phyloP scores from a whole-genome alignment of 1,284 basidiomycete genomes.

The Ganoderma sp. region DNA sequence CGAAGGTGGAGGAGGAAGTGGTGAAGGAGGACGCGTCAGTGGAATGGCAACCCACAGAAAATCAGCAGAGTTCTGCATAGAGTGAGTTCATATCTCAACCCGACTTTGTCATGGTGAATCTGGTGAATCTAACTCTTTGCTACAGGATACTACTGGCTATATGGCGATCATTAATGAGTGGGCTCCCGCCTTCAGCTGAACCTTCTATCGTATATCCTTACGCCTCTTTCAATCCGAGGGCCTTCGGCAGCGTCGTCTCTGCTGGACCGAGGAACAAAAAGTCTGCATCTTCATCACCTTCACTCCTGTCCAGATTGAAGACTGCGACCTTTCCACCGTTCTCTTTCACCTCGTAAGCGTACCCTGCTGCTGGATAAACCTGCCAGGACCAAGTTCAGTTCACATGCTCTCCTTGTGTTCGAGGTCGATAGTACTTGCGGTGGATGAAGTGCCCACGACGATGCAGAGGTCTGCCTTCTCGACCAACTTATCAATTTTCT shows the following conservation, averaged over 20 bases:
- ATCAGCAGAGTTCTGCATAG: conserved; percentile 5
- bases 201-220: not conserved
- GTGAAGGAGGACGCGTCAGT: conserved; percentile 5
- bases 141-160: not conserved
- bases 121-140: not conserved
- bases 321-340: conserved; percentile 19
- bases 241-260: conserved; percentile 26
- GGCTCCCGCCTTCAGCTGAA: conserved; percentile 11
- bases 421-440: conserved; percentile 43
- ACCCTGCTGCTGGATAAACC: conserved; percentile 56
- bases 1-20: conserved; percentile 8
- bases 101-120: not conserved
- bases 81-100: not conserved
- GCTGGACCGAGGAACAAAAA: conserved; percentile 28
- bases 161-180: conserved; percentile 17
- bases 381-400: conserved; percentile 23
- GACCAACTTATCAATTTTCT: conserved; percentile 52
- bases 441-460: conserved; percentile 69
- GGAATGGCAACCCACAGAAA: not conserved
- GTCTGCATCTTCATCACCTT: conserved; percentile 26
- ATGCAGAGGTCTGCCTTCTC: conserved; percentile 61
- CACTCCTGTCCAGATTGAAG: conserved; percentile 24
- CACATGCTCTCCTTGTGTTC: not conserved
- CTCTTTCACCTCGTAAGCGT: conserved; percentile 36
- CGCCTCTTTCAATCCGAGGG: conserved; percentile 20